Base-by-base conservation (phyloP, 83 land plant species). In the Isoetes engelmannii region DNA sequence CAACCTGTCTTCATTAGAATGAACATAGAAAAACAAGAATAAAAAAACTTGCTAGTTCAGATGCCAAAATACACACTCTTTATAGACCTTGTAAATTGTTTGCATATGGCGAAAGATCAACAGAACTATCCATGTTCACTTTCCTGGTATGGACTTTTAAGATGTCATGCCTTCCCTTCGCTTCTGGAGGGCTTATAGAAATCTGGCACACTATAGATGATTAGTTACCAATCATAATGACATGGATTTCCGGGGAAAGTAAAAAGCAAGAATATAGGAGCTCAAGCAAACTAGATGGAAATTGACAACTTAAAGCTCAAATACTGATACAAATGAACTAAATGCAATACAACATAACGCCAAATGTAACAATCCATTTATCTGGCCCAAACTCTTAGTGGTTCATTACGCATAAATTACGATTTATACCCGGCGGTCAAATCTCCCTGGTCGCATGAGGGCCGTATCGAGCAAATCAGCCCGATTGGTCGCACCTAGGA, bases 391-490 rank as follows among this genome's bases (percentile, higher is more conserved):
- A 28, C 0, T 28, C 37, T 28, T 28, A 28, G 37, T 28, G 37
- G 37, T 9, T 65, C 10, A 65, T 15, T 17, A 17, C 0, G 54
- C 60, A 61, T 9, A 44, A 43, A 21, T 50, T 8, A 56, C n/a
- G 20, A 65, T 69, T 45, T 44, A 4, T 42, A 88, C 98, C 84
- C 88, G 89, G 44, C 98, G 89, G 69, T 93, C 98, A 83, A 93
- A 93, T 37, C 96, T 87, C 61, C 98, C 98, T n/a, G 98, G 98
- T 37, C 98, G 85, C 62, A 93, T 81, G 67, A 93, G 82, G 20
- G 98, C 98, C 44, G 92, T 89, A 75, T 93, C 96, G 65, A 93
- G 76, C 79, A 93, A 82, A 80, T 89, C 96, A 84, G 71, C 86
- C 15, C 92, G 84, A 77, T 93, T 93, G 57, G 98, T 93, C 28